A percentile compares a stretch with the other conserved stretches of the same genome.
phyloP scores from a whole-genome alignment of 371 early-diverging fungal genomes.

The Saksenaea oblongispora region DNA sequence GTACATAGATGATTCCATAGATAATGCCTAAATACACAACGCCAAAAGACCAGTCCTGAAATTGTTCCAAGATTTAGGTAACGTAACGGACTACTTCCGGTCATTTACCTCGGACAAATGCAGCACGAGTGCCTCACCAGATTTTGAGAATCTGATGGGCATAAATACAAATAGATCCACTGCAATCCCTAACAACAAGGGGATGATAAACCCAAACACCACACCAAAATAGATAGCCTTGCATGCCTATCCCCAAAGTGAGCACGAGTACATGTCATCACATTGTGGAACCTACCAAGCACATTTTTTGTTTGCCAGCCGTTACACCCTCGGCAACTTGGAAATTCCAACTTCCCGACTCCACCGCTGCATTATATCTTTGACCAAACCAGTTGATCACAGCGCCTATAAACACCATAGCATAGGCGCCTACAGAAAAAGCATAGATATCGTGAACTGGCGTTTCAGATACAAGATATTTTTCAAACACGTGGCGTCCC shows the following conservation, averaged over 20 bases:
- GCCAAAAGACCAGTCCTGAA: slow-evolving; percentile 64
- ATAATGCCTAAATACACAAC: slow-evolving; percentile 56
- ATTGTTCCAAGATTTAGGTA: background rate
- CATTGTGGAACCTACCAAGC: background rate
- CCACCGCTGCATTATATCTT: slow-evolving; percentile 10
- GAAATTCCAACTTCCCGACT: background rate
- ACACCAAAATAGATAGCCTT: slow-evolving; percentile 41
- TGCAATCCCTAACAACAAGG: slow-evolving; percentile 53
- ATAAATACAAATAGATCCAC: slow-evolving; percentile 60
- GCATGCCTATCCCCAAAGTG: slow-evolving; percentile 7
- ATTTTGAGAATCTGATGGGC: slow-evolving; percentile 44
- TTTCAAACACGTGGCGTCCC: slow-evolving; percentile 50
- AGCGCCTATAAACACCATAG: slow-evolving; percentile 29
- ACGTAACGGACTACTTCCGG: background rate
- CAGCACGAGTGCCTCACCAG: slow-evolving; percentile 38
- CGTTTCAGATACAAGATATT: slow-evolving; percentile 32
- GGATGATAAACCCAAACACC: slow-evolving; percentile 53
- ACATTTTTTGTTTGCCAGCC: slow-evolving; percentile 5
- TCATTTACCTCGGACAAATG: slow-evolving; percentile 53
- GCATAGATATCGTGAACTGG: slow-evolving; percentile 64
- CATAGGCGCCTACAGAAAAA: slow-evolving; percentile 45
- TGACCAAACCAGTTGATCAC: slow-evolving; percentile 25
- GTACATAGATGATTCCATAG: slow-evolving; percentile 42
- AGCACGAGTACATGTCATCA: background rate
- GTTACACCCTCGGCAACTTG: background rate